These are phyloP conservation scores for Monosporascus sp. DNA, from an alignment of 2,329 filamentous ascomycete genomes.

Conservation along the genomic window DNA sequence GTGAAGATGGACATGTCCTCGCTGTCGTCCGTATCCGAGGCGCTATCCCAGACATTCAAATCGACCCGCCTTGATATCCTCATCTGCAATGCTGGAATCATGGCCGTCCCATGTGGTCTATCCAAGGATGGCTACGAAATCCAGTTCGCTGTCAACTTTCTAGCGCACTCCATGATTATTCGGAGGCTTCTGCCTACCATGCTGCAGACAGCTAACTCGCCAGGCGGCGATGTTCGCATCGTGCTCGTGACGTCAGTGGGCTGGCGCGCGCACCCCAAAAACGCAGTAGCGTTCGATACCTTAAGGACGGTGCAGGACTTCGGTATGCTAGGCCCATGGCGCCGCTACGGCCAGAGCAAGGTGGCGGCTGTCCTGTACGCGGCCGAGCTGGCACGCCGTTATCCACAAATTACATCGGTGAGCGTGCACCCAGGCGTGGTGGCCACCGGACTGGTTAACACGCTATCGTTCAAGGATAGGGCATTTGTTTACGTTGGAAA, in stretches of 20 bases:
- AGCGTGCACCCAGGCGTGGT: conserved; percentile 24
- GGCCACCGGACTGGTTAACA: conserved; percentile 19
- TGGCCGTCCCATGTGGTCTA: conserved; percentile 28
- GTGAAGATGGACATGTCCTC: conserved; percentile 36
- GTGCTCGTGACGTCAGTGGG: conserved; percentile 17
- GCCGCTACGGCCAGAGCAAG: conserved; percentile 24
- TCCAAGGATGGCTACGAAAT: conserved; percentile 40
- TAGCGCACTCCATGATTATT: conserved; percentile 38
- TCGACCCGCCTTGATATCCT: conserved; percentile 36
- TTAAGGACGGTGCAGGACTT: conserved; percentile 16
- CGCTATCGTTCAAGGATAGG: conserved; percentile 7
- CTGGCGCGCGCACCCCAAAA: conserved; percentile 13
- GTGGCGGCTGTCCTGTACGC: conserved; percentile 23
- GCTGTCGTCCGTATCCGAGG: conserved; percentile 30
- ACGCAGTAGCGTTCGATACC: conserved; percentile 18
- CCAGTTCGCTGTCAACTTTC: conserved; percentile 40
- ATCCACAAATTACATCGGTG: conserved; percentile 18
- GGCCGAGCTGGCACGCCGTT: conserved; percentile 18
- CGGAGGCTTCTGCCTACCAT: conserved; percentile 24
- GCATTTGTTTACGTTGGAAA: conserved; percentile 11
- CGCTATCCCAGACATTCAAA: conserved; percentile 25
- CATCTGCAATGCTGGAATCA: conserved; percentile 39
- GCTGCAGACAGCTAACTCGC: conserved; percentile 14
- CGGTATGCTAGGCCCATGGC: conserved; percentile 11
- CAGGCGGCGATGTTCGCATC: conserved; percentile 20